Conservation (phyloP, 2,329 filamentous ascomycete genomes). For the Alternaria angustiovoidea region DNA sequence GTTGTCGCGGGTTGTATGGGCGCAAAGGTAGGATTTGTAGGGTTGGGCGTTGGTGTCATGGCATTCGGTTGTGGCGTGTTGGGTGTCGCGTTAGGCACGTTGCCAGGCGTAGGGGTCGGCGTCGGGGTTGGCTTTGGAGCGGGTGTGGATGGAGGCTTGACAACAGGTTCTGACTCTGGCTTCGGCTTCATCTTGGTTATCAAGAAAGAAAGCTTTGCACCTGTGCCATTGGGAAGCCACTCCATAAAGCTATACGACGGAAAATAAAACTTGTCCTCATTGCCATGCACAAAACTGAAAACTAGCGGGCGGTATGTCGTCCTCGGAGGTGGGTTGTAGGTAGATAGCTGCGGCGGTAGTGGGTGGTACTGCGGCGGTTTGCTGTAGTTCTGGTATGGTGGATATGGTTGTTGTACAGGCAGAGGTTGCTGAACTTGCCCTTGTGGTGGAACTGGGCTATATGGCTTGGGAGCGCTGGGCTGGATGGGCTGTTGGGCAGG, state of each 20-base stretch:
- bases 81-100: constrained; percentile 14
- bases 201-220: constrained; percentile 77
- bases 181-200: constrained; percentile 71
- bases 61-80: constrained; percentile 13
- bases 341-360: constrained; percentile 34
- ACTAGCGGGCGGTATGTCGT: constrained; percentile 53
- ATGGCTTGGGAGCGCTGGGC: constrained; percentile 13
- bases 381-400: constrained; percentile 33
- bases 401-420: constrained; percentile 26
- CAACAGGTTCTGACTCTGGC: constrained; percentile 51
- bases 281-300: constrained; percentile 52
- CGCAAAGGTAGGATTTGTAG: constrained; percentile 18
- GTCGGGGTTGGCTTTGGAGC: constrained; percentile 24
- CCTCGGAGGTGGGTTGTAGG: constrained; percentile 52
- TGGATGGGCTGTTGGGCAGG: constrained; percentile 22
- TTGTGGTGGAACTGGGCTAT: constrained; percentile 12
- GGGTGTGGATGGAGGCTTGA: constrained; percentile 40
- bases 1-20: constrained; percentile 24
- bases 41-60: constrained; percentile 8
- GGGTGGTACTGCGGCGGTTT: constrained; percentile 35
- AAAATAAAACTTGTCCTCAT: constrained; percentile 78
- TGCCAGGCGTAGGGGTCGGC: background rate
- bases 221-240: constrained; percentile 66
- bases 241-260: constrained; percentile 81
- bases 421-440: constrained; percentile 28